phyloP scores from a whole-genome alignment of 805 yeast species.

The Allodekkera sacchari region DNA sequence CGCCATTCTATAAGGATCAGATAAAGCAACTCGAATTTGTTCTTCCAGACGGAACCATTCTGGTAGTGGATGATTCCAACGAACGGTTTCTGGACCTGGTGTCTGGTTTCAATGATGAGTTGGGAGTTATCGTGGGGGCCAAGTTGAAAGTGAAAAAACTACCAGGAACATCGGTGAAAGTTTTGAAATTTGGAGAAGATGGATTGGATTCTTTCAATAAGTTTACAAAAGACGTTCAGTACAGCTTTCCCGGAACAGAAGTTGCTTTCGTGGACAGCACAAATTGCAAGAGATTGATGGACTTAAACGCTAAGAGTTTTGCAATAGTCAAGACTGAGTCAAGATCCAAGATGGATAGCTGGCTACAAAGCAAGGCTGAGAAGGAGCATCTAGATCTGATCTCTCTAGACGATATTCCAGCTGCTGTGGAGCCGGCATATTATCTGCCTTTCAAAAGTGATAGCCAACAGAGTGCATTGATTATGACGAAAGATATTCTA shows the following conservation, averaged over 20 bases:
- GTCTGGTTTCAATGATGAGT: constrained; percentile 6
- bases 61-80: constrained; percentile 3
- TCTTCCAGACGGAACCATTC: constrained; percentile 21
- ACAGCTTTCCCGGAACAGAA: constrained; percentile 7
- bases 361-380: too few relatives aligned
- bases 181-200: constrained; percentile 12
- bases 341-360: too few relatives aligned
- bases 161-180: not conserved
- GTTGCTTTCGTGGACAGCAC: constrained; percentile 10
- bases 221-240: constrained; percentile 11
- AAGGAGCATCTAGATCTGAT: too few relatives aligned
- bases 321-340: constrained; percentile 7
- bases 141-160: constrained; percentile 3
- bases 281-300: constrained; percentile 3
- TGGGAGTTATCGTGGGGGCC: constrained; percentile 15
- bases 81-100: constrained; percentile 10
- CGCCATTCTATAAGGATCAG: constrained; percentile 5
- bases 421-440: too few relatives aligned
- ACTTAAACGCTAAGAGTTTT: constrained; percentile 8
- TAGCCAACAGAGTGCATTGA: constrained; percentile 1
- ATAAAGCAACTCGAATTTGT: constrained; percentile 15
- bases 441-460: too few relatives aligned
- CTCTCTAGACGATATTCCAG: too few relatives aligned
- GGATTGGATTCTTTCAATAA: constrained; percentile 8
- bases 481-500: constrained; percentile 3